Evolutionary conservation across 2,329 filamentous ascomycete genomes (phyloP).

Genomic region (Trichoderma sp.): DNA sequence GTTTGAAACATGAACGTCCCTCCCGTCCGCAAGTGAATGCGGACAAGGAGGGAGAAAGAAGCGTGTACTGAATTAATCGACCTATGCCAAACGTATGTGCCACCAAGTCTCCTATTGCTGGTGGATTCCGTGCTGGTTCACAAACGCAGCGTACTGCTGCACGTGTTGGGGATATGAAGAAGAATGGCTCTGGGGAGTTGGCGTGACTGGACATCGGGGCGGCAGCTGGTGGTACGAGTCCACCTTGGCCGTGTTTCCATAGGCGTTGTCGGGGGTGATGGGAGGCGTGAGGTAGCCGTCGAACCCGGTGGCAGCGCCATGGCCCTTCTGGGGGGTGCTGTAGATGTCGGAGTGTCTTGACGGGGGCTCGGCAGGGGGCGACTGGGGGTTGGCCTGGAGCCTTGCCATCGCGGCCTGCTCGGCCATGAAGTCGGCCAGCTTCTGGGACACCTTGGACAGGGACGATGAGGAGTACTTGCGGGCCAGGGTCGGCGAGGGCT

Average conservation of each 20-base stretch:
- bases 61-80: conserved; percentile 20
- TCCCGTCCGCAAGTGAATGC: neutral
- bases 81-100: conserved; percentile 23
- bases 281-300: conserved; percentile 83
- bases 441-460: conserved; percentile 57
- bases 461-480: conserved; percentile 61
- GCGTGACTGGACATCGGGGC: conserved; percentile 64
- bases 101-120: conserved; percentile 44
- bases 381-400: conserved; percentile 56
- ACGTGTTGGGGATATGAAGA: conserved; percentile 39
- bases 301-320: conserved; percentile 63
- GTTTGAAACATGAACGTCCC: conserved; percentile 26
- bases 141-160: conserved; percentile 44
- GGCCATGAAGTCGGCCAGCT: conserved; percentile 60
- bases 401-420: conserved; percentile 60
- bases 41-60: conserved; percentile 8
- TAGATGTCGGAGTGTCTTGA: conserved; percentile 64
- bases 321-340: conserved; percentile 77
- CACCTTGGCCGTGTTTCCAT: conserved; percentile 49
- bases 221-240: conserved; percentile 53
- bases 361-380: conserved; percentile 58
- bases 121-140: conserved; percentile 48
- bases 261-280: conserved; percentile 76
- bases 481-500: conserved; percentile 59
- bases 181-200: conserved; percentile 54